Evolutionary conservation across 202 grass and related monocot genomes (phyloP).

Genomic region (Panicum virgatum): DNA sequence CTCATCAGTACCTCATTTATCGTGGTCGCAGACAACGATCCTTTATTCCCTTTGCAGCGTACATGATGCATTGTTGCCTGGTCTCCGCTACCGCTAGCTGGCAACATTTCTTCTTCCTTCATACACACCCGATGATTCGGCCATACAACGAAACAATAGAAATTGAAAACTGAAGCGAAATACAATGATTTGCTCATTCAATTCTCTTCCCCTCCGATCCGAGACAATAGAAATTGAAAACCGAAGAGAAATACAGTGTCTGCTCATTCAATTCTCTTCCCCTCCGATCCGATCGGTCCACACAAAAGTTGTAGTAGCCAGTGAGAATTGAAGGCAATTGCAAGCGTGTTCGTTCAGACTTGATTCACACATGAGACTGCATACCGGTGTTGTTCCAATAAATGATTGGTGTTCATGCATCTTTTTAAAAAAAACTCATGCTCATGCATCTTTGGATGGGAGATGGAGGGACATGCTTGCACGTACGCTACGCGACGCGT

Average conservation of each 20-base stretch:
- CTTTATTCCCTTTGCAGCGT: no score
- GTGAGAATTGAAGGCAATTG: not conserved
- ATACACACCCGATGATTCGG: not conserved
- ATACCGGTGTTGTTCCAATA: conserved; percentile 12
- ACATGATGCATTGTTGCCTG: not conserved
- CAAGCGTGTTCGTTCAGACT: not conserved
- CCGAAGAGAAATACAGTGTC: not conserved
- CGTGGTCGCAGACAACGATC: no score
- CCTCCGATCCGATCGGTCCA: not conserved
- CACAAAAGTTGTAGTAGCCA: not conserved
- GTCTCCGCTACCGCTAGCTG: not conserved
- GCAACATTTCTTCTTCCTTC: not conserved
- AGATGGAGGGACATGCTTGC: not conserved
- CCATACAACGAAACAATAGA: not conserved
- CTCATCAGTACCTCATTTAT: no score
- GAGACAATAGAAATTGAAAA: not conserved
- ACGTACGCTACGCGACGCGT: no score
- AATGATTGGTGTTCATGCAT: conserved; percentile 15
- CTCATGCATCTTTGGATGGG: not conserved
- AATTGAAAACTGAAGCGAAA: not conserved
- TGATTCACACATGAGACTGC: no score
- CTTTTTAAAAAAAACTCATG: no score
- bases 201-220: not conserved
- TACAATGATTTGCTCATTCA: not conserved
- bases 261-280: not conserved